Base-by-base conservation (phyloP, 805 yeast species). In the Millerozyma miso region DNA sequence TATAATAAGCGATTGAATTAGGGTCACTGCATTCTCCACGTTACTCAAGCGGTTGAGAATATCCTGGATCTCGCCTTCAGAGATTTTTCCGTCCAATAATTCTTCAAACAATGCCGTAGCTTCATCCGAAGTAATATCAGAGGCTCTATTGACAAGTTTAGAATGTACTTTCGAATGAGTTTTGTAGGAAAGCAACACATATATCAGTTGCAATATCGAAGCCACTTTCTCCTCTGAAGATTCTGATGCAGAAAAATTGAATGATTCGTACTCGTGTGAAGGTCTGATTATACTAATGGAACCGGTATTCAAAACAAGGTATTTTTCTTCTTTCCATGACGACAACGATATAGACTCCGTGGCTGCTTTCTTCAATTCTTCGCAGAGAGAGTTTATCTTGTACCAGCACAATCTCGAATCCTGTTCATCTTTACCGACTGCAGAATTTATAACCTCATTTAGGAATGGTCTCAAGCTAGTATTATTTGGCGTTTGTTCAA, bases 361-460 rank as follows among this genome's bases (percentile, higher is more conserved):
- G 15, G 80, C 69, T 37, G 74, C 72, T 45, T 76, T 83, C 45
- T 74, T 76, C 41, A 85, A 69, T 53, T 89, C 96, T 43, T 76
- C 77, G 56, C 95, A 83, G 19, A 89, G 67, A 2, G 86, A 73
- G 44, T 81, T 83, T 44, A 90, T 75, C 46, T 83, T 79, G 29
- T 76, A 67, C 85, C 95, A 82, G 51, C 81, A 81, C 23, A 72
- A 72, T 38, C 67, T 67, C 2, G 20, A 37, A 31, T 41, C 45
- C 26, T 64, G 60, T 31, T 63, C 58, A 35, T 61, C 63, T 23
- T 61, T 62, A 29, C 51, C 38, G 15, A 48, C 41, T 37, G 40
- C 20, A 35, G 43, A 15, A 8, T 44, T 44, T 5, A 58, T 46
- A 4, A 65, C 58, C n/a, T 58, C 63, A 10, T 49, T 18, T 48